Base-by-base conservation (phyloP, 306 rosid genomes). In the Trichosanthes truncata region DNA sequence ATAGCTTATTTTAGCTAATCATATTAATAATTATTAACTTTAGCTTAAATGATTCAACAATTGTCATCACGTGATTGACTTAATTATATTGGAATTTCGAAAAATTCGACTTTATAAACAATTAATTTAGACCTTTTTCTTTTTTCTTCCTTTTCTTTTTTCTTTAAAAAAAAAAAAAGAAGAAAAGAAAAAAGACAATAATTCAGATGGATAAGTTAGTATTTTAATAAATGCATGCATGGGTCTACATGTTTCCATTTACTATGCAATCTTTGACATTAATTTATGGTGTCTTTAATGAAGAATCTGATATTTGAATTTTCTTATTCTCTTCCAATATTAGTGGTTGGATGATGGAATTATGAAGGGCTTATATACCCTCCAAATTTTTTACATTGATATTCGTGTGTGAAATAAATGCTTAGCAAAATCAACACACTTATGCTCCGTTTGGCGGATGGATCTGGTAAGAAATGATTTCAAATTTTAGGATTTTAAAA, bases 201-300 rank as follows among this genome's bases (percentile, higher is more conserved):
- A 51, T 76, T 76, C 49, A 55, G 63, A 55, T 75, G 33, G 79
- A 76, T 76, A 76, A n/a, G 76, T 38, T 74, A 18, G 41, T 53
- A 52, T 51, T 76, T 18, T 51, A 76, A 76, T 83, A 56, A 75
- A 76, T 76, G 57, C 68, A 76, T 5, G 33, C 10, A 80, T 76
- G 82, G 84, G 84, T 84, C 84, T 68, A 69, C 81, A 69, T 84
- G 79, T 68, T 83, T 79, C 80, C 40, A 35, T 62, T 79, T 65
- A 65, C 73, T 55, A 18, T 59, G 83, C 83, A 72, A 56, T 72
- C 79, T 80, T 80, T 80, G 78, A 69, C 72, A 59, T 49, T 73
- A 73, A 73, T 73, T 73, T 48, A 73, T 26, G 21, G 43, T 6
- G 73, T 12, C 26, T 65, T 65, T 65, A 65, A 33, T 73, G 60